phyloP scores from a whole-genome alignment of 768 basidiomycete genomes.

The Amanita jacksonii region DNA sequence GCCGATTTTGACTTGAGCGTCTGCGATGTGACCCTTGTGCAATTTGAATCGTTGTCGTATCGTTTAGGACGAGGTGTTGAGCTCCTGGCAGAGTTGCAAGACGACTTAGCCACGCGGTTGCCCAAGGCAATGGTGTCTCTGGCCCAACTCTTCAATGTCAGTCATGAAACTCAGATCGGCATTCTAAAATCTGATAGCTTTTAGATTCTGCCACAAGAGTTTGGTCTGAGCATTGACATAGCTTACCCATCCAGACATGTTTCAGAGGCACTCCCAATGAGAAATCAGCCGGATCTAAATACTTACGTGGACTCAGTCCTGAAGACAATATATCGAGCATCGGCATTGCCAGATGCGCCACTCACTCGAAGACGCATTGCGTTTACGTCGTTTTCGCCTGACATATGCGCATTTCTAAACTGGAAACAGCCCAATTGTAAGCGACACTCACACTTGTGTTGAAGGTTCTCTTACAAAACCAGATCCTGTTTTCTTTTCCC shows the following conservation, averaged over 20 bases:
- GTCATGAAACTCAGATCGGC: constrained; percentile 14
- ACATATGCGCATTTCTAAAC: constrained; percentile 83
- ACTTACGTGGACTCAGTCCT: constrained; percentile 77
- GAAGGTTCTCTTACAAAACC: constrained; percentile 9
- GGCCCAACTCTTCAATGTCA: constrained; percentile 65
- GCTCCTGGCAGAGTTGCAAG: constrained; percentile 15
- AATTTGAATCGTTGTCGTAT: constrained; percentile 63
- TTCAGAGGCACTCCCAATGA: neutral
- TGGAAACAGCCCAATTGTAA: constrained; percentile 99
- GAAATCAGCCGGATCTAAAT: constrained; percentile 53
- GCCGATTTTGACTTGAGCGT: constrained; percentile 69
- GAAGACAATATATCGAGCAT: constrained; percentile 68
- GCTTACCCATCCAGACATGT: constrained; percentile 59
- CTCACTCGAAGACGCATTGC: constrained; percentile 66
- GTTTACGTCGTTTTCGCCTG: constrained; percentile 89
- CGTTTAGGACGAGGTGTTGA: constrained; percentile 37
- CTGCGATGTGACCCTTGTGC: constrained; percentile 71
- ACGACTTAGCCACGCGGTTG: constrained; percentile 38
- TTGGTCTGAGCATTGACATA: constrained; percentile 80
- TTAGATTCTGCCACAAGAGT: constrained; percentile 46
- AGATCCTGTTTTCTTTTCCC: constrained; percentile 96
- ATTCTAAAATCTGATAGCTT: constrained; percentile 4
- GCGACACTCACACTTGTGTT: constrained; percentile 14
- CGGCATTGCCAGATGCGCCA: constrained; percentile 38
- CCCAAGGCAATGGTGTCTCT: constrained; percentile 60